Percentiles rank a stretch among this genome's conserved stretches.
These are phyloP conservation scores for Trichomonas gallinae DNA, from an alignment of 208 protist genomes.

Conservation along the genomic window DNA sequence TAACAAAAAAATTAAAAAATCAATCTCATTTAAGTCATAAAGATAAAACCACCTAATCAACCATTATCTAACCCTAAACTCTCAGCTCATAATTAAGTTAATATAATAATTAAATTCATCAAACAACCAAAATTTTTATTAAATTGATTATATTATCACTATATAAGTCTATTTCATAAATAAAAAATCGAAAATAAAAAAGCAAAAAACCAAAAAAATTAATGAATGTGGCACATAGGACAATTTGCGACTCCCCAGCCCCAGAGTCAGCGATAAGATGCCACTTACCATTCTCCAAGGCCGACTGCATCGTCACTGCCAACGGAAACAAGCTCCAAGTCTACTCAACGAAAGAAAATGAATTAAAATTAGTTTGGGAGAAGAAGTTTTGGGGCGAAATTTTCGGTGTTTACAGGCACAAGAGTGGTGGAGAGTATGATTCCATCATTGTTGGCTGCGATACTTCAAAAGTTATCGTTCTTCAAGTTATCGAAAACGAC, in stretches of 20 bases:
- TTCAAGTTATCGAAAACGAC: neutral
- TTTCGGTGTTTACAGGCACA: neutral
- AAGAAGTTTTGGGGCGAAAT: constrained; percentile 18
- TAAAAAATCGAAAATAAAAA: too few species aligned
- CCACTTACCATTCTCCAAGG: neutral
- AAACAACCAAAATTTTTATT: too few species aligned
- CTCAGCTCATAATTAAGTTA: too few species aligned
- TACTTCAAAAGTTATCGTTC: neutral
- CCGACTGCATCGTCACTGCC: neutral
- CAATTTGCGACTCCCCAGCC: neutral
- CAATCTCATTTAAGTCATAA: too few species aligned
- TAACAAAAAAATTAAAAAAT: too few species aligned
- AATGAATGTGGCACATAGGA: neutral
- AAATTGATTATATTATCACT: too few species aligned
- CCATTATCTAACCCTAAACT: too few species aligned
- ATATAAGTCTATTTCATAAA: too few species aligned
- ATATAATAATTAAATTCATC: too few species aligned
- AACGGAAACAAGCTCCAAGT: neutral
- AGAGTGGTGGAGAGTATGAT: neutral
- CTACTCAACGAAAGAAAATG: neutral
- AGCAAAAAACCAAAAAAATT: too few species aligned
- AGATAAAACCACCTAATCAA: too few species aligned
- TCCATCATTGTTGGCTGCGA: neutral
- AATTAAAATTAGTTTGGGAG: neutral
- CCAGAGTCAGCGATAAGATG: neutral